A percentile compares a stretch with the other conserved stretches of the same genome.
Evolutionary conservation across 169 alveolate genomes (phyloP).

Genomic region (Cryptosporidium viatorum): DNA sequence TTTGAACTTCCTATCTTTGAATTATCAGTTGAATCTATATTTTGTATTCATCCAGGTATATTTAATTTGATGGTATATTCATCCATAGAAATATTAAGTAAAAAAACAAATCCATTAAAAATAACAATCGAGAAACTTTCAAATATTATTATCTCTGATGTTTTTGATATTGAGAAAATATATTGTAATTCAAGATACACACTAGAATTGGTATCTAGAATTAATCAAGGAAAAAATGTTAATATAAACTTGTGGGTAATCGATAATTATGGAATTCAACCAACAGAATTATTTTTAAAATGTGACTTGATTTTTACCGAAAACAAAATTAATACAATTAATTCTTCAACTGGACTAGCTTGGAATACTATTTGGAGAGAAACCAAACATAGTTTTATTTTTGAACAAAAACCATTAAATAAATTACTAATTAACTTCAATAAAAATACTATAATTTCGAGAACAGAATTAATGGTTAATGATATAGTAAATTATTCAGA

Average conservation of each 20-base stretch:
- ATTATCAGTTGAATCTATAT: constrained; percentile 31
- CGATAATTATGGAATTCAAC: constrained; percentile 40
- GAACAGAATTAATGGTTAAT: neutral
- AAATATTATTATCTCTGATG: constrained; percentile 4
- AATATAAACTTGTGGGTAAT: constrained; percentile 7
- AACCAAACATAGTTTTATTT: neutral
- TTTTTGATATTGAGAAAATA: constrained; percentile 37
- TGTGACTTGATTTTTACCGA: neutral
- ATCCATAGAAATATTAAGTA: neutral
- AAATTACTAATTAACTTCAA: neutral
- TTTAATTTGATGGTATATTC: constrained; percentile 11
- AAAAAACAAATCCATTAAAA: neutral
- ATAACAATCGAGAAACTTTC: constrained; percentile 8
- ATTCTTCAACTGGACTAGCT: neutral
- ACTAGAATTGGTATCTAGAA: constrained; percentile 11
- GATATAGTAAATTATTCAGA: neutral
- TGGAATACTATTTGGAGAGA: constrained; percentile 58
- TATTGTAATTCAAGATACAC: constrained; percentile 65
- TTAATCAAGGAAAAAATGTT: neutral
- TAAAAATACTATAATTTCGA: neutral
- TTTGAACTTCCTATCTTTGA: constrained; percentile 12
- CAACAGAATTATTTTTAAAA: neutral
- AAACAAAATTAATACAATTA: neutral
- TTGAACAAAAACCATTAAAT: neutral
- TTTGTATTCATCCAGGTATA: constrained; percentile 40